A percentile compares a stretch with the other conserved stretches of the same genome.
Evolutionary conservation across 129 eudicot genomes (phyloP).

Genomic region (Helianthus tuberosus): DNA sequence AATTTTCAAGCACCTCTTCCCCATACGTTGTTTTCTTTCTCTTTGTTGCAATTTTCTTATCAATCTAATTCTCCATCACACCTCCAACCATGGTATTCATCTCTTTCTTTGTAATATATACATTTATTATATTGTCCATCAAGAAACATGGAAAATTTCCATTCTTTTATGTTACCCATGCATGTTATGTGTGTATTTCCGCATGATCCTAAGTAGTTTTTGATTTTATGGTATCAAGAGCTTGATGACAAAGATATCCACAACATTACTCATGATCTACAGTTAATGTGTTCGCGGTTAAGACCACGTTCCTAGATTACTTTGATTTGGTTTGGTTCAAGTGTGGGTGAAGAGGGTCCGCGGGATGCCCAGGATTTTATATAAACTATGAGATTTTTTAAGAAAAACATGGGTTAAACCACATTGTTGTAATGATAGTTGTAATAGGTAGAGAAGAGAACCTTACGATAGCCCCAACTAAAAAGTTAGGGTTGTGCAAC

Average conservation of each 20-base stretch:
- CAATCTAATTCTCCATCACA: conserved; percentile 25
- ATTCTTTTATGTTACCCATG: not conserved
- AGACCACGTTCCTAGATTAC: not conserved
- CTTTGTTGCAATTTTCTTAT: conserved; percentile 17
- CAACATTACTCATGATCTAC: not conserved
- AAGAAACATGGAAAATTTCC: not conserved
- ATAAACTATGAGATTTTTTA: too few species aligned
- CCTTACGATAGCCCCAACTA: too few species aligned
- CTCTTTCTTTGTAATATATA: not conserved
- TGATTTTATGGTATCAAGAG: not conserved
- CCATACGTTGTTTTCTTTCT: conserved; percentile 22
- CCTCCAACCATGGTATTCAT: conserved; percentile 42
- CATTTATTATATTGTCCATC: not conserved
- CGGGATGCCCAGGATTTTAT: too few species aligned
- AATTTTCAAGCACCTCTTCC: conserved; percentile 30
- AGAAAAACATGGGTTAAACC: too few species aligned
- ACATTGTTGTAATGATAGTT: too few species aligned
- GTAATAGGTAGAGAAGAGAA: too few species aligned
- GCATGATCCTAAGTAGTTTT: not conserved
- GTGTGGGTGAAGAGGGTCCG: too few species aligned
- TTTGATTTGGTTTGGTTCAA: not conserved
- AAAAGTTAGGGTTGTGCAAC: too few species aligned
- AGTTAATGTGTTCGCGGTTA: not conserved
- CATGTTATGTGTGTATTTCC: conserved; percentile 6
- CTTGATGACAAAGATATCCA: not conserved